phyloP scores from a whole-genome alignment of 371 early-diverging fungal species.

The Fennellomyces sp. region DNA sequence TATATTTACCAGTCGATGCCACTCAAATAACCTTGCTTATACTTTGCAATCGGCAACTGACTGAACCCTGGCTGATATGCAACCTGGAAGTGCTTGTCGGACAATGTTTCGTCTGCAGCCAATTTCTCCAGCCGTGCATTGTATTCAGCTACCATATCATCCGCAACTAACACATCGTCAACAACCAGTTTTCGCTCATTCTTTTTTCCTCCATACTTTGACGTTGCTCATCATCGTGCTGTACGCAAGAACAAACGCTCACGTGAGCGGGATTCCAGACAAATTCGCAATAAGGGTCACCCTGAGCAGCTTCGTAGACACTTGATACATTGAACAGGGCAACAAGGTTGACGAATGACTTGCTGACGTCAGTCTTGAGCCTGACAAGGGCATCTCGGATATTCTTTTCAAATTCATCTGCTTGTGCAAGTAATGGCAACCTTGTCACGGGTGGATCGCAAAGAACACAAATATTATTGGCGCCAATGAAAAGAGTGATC shows the following conservation, averaged over 20 bases:
- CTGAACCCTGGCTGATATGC: conserved; percentile 65
- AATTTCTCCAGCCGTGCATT: conserved; percentile 58
- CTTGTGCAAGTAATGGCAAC: conserved; percentile 44
- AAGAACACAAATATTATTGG: conserved; percentile 68
- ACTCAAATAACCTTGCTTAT: conserved; percentile 60
- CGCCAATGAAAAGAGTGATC: conserved; percentile 69
- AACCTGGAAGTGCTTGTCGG: conserved; percentile 53
- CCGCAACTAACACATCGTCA: conserved; percentile 52
- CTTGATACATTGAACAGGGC: conserved; percentile 61
- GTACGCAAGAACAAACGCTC: conserved; percentile 59
- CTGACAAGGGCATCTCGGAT: conserved; percentile 39
- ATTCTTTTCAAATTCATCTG: conserved; percentile 51
- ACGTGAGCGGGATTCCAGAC: conserved; percentile 53
- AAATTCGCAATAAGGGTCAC: conserved; percentile 59
- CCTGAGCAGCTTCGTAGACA: conserved; percentile 62
- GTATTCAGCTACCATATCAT: conserved; percentile 54
- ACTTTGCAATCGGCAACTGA: conserved; percentile 54
- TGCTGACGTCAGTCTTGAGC: conserved; percentile 43
- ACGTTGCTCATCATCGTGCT: conserved; percentile 44
- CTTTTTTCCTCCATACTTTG: conserved; percentile 33
- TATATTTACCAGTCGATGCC: conserved; percentile 66
- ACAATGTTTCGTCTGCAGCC: conserved; percentile 39
- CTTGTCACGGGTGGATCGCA: conserved; percentile 44
- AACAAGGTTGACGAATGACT: conserved; percentile 61
- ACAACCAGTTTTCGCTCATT: background rate